Evolutionary conservation across 2,329 filamentous ascomycete species (phyloP), one percentile per base, ranked within the genome.

Genomic region (Stachybotrys elegans): DNA sequence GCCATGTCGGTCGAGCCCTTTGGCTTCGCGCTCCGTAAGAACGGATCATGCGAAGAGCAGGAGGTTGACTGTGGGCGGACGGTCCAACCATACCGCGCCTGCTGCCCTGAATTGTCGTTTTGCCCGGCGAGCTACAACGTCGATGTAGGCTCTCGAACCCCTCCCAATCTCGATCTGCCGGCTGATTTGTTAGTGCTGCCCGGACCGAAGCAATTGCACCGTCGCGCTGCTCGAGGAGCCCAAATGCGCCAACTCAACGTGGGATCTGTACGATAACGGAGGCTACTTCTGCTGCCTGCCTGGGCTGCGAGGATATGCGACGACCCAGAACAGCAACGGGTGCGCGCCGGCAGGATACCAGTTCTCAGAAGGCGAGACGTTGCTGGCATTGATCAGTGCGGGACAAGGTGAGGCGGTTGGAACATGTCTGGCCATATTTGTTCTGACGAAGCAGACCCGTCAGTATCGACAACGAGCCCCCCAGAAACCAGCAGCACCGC

Each of bases 231-330:
- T 39, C 14, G 36, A 39, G 22, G 20, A 39, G 36, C 36, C 36
- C 11, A 39, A 23, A 39, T 39, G 36, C 20, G 36, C 36, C 36
- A 23, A 39, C 20, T 12, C 14, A 5, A 21, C 36, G 6, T 39
- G 36, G 36, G 36, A 39, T 39, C 20, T 39, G 19, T 39, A 39
- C 20, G 36, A 39, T 39, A 39, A 39, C 20, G 36, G 21, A 17
- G 36, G 36, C 6, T 39, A 23, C 16, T 39, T 39, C 21, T 39
- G 36, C 21, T 39, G 36, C 22, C 4, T 22, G 36, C n/a, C 19
- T 22, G 36, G 36, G 4, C 19, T 23, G 6, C 36, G 21, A 12
- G 36, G 36, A 12, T 39, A 39, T 39, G 8, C 36, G 9, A 22
- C 36, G 20, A 39, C 36, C 8, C 9, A 7, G 9, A 23, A 39